Percentiles rank a stretch among this genome's conserved stretches.
phyloP scores from a whole-genome alignment of 2,329 filamentous ascomycete genomes.

The Trichoderma polysporum region DNA sequence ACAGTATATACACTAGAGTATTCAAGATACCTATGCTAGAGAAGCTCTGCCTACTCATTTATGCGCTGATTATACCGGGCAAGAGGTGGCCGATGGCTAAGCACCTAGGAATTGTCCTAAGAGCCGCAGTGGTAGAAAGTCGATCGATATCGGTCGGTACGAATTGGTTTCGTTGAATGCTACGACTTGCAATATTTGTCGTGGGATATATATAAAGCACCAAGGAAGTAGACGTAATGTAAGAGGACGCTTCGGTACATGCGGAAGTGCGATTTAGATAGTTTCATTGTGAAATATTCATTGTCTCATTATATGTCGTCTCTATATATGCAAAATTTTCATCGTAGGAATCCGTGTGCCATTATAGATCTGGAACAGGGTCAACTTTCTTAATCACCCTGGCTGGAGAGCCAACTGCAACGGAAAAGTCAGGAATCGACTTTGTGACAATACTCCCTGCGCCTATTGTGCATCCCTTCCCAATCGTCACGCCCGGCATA shows the following conservation, averaged over 20 bases:
- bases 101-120: not conserved
- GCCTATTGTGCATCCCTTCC: conserved; percentile 51
- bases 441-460: conserved; percentile 52
- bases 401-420: conserved; percentile 50
- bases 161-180: not conserved
- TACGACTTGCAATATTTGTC: not conserved
- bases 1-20: too few relatives aligned
- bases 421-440: conserved; percentile 47
- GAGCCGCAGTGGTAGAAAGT: not conserved
- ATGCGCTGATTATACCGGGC: not conserved
- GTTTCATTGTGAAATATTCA: not conserved
- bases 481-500: conserved; percentile 53
- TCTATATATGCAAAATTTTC: not conserved
- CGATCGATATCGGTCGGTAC: not conserved
- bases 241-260: not conserved
- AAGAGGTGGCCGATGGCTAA: not conserved
- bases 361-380: conserved; percentile 34
- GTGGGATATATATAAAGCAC: not conserved
- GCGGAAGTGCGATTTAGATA: not conserved
- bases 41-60: too few relatives aligned
- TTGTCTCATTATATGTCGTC: conserved; percentile 11
- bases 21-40: too few relatives aligned
- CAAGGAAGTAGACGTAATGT: not conserved
- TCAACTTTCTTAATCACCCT: conserved; percentile 49
- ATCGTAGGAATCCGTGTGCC: not conserved